Evolutionary conservation across 2,329 filamentous ascomycete genomes (phyloP), one percentile per base, ranked within the genome.

Genomic region (Curvularia spicifera): DNA sequence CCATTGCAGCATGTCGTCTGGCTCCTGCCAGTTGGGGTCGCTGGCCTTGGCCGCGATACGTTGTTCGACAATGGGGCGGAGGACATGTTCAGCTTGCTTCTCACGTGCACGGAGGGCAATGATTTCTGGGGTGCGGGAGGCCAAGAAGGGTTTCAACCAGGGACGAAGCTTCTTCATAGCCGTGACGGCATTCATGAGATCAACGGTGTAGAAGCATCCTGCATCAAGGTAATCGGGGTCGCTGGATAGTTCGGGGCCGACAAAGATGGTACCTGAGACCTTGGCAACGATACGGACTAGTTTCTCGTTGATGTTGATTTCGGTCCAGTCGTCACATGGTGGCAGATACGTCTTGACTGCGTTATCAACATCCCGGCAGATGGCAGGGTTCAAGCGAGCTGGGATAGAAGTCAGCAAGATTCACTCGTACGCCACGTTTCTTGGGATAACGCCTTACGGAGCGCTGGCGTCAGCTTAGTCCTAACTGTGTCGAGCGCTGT

Each of bases 1-100:
- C 76, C 75, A 78, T 53, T 76, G 72, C 37, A 78, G 56, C 67
- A 78, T 66, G 49, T 79, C 77, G 39, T 77, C 70, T 4, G 72
- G 74, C 39, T 68, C 71, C 51, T 74, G 57, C 59, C 71, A 76
- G 15, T 71, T 64, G 0, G 68, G 68, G 29, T 74, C 64, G 5
- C 67, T 65, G 26, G 66, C 64, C 33, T 63, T 62, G 10, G 68
- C 69, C 5, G 67, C 53, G 2, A 57, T 49, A n/a, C 73, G 63
- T 12, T 66, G 64, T 18, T 61, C 26, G 4, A 76, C 53, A n/a
- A 77, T 63, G 1, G 73, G 74, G 3, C 53, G 26, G 7, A 77
- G 50, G 18, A 67, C 57, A 0, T 60, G 49, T 12, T 51, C 43
- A 1, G 66, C 60, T 28, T 51, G 40, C 33, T 60, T 44, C 44